Evolutionary conservation across 352 stramenopile genomes (phyloP), one percentile per base, ranked within the genome.

Genomic region (Phytophthora constricta): DNA sequence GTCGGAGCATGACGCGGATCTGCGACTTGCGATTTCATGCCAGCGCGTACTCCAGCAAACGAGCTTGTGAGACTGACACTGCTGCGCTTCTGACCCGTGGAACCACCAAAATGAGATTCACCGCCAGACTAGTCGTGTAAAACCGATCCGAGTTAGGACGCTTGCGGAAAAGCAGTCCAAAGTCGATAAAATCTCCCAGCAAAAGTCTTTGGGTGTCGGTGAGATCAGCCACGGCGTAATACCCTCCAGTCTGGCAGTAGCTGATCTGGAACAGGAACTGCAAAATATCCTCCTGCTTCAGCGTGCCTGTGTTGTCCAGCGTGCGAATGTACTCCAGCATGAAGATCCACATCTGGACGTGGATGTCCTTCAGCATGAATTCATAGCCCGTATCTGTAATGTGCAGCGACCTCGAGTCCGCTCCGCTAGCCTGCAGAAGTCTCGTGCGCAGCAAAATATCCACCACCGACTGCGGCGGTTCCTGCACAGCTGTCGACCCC

Each of bases 281-380:
- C 23, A 97, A 55, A 55, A 97, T 93, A 62, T 97, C 89, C 58
- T 97, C 87, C 49, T 94, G 79, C 34, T 84, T 84, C 17, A 95
- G 49, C 28, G 84, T 86, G 41, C 78, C 87, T 23, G 76, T 87
- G 60, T 81, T 77, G 66, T 95, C 84, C 27, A 95, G 79, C 52
- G 86, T 93, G 37, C 87, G 87, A 58, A 97, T 97, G 62, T 95
- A 95, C 70, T 96, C 86, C 42, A 95, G 70, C 76, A 97, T 91
- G 54, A 97, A 96, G 64, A 95, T 96, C 90, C 90, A 97, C 77
- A 94, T 95, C 63, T 97, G 90, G 58, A 95, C 81, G 80, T 97
- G 90, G 46, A 96, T 93, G 43, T 97, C 89, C 65, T 96, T 96
- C 55, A 97, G 77, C 90, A 97, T 95, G 64, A 97, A 97, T 74